These are phyloP conservation scores for Naumovozyma baii DNA, from an alignment of 805 yeast species.

Conservation along the genomic window DNA sequence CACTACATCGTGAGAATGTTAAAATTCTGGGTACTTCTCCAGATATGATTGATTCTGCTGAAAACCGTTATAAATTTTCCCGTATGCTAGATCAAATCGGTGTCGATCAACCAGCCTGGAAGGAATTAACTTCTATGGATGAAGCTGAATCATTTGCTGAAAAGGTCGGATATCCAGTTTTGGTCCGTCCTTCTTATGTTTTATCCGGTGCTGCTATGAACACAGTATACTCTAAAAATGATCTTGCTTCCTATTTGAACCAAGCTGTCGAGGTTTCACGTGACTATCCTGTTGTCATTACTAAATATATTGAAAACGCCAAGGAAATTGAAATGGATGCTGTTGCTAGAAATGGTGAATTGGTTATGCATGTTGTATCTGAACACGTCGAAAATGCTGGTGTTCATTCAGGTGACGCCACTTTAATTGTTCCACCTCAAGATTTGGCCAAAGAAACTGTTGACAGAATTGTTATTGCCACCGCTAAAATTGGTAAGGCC, in stretches of 20 bases:
- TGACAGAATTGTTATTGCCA: slow-evolving; percentile 81
- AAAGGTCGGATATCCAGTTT: slow-evolving; percentile 83
- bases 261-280: slow-evolving; percentile 97
- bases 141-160: slow-evolving; percentile 93
- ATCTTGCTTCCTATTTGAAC: slow-evolving; percentile 72
- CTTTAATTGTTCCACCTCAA: slow-evolving; percentile 93
- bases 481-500: slow-evolving; percentile 93
- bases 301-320: slow-evolving; percentile 93
- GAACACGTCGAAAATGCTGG: slow-evolving; percentile 99
- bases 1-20: slow-evolving; percentile 86
- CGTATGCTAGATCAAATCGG: slow-evolving; percentile 94
- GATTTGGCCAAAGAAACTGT: slow-evolving; percentile 89
- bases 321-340: slow-evolving; percentile 99
- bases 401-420: slow-evolving; percentile 99
- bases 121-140: slow-evolving; percentile 82
- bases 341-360: slow-evolving; percentile 88
- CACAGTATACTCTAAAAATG: slow-evolving; percentile 84
- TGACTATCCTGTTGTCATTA: slow-evolving; percentile 94
- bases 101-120: slow-evolving; percentile 99
- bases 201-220: slow-evolving; percentile 99
- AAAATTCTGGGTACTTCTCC: slow-evolving; percentile 96
- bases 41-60: slow-evolving; percentile 96
- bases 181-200: slow-evolving; percentile 96
- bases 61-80: slow-evolving; percentile 94
- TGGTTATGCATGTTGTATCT: slow-evolving; percentile 94